phyloP scores from a whole-genome alignment of 1,284 basidiomycete genomes.

The Volvariella volvacea region DNA sequence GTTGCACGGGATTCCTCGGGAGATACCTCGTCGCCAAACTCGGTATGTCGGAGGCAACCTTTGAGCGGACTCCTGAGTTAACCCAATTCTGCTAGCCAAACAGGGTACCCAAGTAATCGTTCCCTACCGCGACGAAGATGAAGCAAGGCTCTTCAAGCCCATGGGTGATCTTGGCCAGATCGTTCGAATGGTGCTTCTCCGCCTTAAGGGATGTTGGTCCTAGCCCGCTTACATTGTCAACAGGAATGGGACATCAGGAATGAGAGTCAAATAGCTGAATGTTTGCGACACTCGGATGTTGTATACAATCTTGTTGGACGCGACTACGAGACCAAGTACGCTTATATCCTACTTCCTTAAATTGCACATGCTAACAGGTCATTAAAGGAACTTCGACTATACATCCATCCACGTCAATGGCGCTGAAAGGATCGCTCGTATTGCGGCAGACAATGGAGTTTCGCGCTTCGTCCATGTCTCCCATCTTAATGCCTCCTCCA shows the following conservation, averaged over 20 bases:
- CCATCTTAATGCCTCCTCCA: conserved; percentile 84
- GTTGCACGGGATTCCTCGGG: conserved; percentile 93
- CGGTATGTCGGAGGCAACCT: conserved; percentile 36
- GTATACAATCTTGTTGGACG: conserved; percentile 94
- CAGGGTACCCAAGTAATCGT: conserved; percentile 92
- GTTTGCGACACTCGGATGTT: conserved; percentile 91
- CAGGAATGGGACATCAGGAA: conserved; percentile 94
- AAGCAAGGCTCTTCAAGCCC: conserved; percentile 85
- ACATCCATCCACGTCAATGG: conserved; percentile 76
- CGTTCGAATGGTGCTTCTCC: conserved; percentile 73
- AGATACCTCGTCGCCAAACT: conserved; percentile 92
- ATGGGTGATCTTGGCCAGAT: conserved; percentile 98
- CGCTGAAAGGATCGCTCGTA: conserved; percentile 74
- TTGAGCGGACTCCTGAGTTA: conserved; percentile 6
- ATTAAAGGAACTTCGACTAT: conserved; percentile 77
- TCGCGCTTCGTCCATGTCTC: conserved; percentile 91
- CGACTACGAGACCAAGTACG: conserved; percentile 88
- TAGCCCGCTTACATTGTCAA: conserved; percentile 4
- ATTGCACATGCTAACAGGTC: conserved; percentile 11
- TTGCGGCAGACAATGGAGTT: conserved; percentile 76
- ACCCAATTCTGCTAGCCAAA: conserved; percentile 51
- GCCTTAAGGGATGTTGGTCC: conserved; percentile 2
- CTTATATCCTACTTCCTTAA: conserved; percentile 5
- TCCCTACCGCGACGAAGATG: conserved; percentile 95
- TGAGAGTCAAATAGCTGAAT: conserved; percentile 89